phyloP scores from a whole-genome alignment of 1,284 basidiomycete species.

The Agroathelia rolfsii region DNA sequence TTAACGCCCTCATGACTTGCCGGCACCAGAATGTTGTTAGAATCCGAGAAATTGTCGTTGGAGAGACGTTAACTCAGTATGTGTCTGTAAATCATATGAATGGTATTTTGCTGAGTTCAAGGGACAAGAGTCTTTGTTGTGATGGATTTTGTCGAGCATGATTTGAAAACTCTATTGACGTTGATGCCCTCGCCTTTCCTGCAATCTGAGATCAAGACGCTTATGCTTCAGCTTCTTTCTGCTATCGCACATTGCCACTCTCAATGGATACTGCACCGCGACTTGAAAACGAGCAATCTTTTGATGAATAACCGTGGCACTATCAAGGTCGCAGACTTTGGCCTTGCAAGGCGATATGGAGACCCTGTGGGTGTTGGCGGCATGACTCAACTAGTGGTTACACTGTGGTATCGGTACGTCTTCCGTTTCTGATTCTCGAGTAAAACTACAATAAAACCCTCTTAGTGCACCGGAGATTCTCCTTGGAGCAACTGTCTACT shows the following conservation, averaged over 20 bases:
- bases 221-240: constrained; percentile 89
- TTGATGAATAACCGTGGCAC: constrained; percentile 98
- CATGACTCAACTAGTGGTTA: constrained; percentile 96
- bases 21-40: constrained; percentile 92
- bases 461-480: constrained; percentile 92
- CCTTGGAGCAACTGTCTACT: constrained; percentile 86
- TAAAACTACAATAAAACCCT: constrained; percentile 12
- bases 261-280: constrained; percentile 96
- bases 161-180: constrained; percentile 90
- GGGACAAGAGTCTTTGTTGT: constrained; percentile 93
- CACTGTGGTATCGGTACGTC: constrained; percentile 93
- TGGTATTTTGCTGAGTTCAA: constrained; percentile 12
- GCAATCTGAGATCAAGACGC: constrained; percentile 95
- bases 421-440: constrained; percentile 8
- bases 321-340: constrained; percentile 98
- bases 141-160: constrained; percentile 99
- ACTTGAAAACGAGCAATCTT: constrained; percentile 95
- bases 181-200: constrained; percentile 93
- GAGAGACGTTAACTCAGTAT: constrained; percentile 98
- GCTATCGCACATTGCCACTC: constrained; percentile 89
- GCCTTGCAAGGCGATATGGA: constrained; percentile 89
- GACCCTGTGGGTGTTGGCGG: constrained; percentile 89
- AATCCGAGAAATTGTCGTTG: constrained; percentile 94
- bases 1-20: constrained; percentile 89
- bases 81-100: constrained; percentile 30